phyloP scores from a whole-genome alignment of 2,329 filamentous ascomycete species.

The Didymella keratinophila region DNA sequence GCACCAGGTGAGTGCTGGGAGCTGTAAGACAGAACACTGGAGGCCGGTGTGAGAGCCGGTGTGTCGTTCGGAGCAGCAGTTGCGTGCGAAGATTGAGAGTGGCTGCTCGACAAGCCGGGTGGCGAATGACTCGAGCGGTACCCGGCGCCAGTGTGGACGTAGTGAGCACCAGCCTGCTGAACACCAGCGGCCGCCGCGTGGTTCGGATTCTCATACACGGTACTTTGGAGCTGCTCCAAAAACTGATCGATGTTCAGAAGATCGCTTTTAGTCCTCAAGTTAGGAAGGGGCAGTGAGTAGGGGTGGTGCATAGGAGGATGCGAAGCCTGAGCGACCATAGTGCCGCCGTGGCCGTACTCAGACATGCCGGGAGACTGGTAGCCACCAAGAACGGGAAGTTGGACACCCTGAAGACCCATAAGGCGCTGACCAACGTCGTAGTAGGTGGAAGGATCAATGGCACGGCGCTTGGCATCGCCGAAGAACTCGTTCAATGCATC shows the following conservation, averaged over 20 bases:
- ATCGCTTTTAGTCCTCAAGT: slow-evolving; percentile 91
- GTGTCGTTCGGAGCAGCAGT: slow-evolving; percentile 64
- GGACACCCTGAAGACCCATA: slow-evolving; percentile 77
- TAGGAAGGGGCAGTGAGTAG: slow-evolving; percentile 89
- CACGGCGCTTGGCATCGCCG: slow-evolving; percentile 87
- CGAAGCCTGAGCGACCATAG: slow-evolving; percentile 60
- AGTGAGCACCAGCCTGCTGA: slow-evolving; percentile 75
- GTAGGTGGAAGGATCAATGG: slow-evolving; percentile 90
- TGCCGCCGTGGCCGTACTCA: slow-evolving; percentile 64
- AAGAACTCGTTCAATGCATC: slow-evolving; percentile 95
- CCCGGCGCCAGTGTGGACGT: slow-evolving; percentile 61
- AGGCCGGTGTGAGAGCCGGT: slow-evolving; percentile 78
- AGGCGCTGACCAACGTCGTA: slow-evolving; percentile 89
- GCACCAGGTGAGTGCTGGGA: slow-evolving; percentile 80
- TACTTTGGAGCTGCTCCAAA: slow-evolving; percentile 93
- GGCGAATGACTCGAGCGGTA: slow-evolving; percentile 67
- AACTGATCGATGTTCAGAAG: slow-evolving; percentile 93
- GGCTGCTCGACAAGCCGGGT: slow-evolving; percentile 49
- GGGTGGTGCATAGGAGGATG: slow-evolving; percentile 76
- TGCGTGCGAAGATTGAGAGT: slow-evolving; percentile 62
- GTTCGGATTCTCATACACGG: slow-evolving; percentile 91
- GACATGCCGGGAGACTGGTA: slow-evolving; percentile 52
- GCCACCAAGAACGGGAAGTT: slow-evolving; percentile 54
- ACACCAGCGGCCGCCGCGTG: slow-evolving; percentile 81
- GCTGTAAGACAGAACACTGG: slow-evolving; percentile 77